phyloP scores from a whole-genome alignment of 2,329 filamentous ascomycete genomes.

The Fusarium cicatricum region DNA sequence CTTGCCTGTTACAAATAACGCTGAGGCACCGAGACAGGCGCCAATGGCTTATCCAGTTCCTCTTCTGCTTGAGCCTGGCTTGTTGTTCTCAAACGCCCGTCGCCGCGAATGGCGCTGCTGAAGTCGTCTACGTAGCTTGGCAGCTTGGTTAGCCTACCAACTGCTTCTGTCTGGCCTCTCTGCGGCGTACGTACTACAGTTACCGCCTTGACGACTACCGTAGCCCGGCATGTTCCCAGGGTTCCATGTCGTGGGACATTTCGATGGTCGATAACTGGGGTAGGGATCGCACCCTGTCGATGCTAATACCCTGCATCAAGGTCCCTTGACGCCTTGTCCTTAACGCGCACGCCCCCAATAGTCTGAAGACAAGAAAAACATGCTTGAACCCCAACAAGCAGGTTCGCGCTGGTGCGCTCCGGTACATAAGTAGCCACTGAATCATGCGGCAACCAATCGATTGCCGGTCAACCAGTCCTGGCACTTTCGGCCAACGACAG shows the following conservation, averaged over 20 bases:
- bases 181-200: slow-evolving; percentile 28
- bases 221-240: slow-evolving; percentile 22
- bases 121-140: slow-evolving; percentile 15
- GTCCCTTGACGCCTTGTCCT: background rate
- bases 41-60: slow-evolving; percentile 11
- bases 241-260: slow-evolving; percentile 27
- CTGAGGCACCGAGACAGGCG: background rate
- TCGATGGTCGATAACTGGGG: slow-evolving; percentile 17
- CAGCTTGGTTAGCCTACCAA: slow-evolving; percentile 4
- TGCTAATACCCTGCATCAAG: slow-evolving; percentile 30
- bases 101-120: slow-evolving; percentile 32
- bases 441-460: slow-evolving; percentile 37
- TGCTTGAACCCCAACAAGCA: slow-evolving; percentile 34
- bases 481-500: background rate
- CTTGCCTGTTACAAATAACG: background rate
- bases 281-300: slow-evolving; percentile 20
- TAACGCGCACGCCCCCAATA: slow-evolving; percentile 21
- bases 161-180: slow-evolving; percentile 9
- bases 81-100: slow-evolving; percentile 16
- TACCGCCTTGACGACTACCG: slow-evolving; percentile 13
- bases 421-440: slow-evolving; percentile 28
- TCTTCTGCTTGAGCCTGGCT: background rate
- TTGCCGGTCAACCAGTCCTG: slow-evolving; percentile 1
- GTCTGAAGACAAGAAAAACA: slow-evolving; percentile 22
- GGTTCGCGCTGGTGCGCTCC: slow-evolving; percentile 27